Conservation (phyloP, 2,329 filamentous ascomycete species). For the Ophiocordyceps australis region DNA sequence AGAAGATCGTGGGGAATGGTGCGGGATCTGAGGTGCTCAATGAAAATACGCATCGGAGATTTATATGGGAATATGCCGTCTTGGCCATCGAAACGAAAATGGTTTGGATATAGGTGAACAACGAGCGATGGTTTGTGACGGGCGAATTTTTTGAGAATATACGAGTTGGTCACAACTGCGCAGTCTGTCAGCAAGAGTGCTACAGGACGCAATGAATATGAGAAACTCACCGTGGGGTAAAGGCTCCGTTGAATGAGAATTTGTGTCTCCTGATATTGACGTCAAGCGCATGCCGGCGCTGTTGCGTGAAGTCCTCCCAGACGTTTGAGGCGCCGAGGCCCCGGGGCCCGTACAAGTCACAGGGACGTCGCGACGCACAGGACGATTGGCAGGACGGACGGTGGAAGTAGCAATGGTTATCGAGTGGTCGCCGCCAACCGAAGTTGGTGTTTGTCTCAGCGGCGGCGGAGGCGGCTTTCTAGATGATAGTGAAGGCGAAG, state of each 20-base stretch:
- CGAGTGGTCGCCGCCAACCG: conserved; percentile 16
- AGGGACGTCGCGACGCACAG: too few species aligned
- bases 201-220: too few species aligned
- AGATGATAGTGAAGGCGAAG: conserved; percentile 37
- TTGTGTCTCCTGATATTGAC: conserved; percentile 25
- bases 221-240: too few species aligned
- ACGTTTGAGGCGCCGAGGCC: conserved; percentile 18
- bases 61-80: conserved; percentile 85
- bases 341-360: conserved; percentile 45
- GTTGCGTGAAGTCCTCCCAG: conserved; percentile 29
- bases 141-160: conserved; percentile 70
- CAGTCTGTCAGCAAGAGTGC: too few species aligned
- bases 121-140: conserved; percentile 65
- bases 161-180: conserved; percentile 53
- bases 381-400: conserved; percentile 34
- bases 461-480: conserved; percentile 31
- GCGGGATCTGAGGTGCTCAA: conserved; percentile 58
- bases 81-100: conserved; percentile 88
- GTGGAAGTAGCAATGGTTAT: conserved; percentile 19
- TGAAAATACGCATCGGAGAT: conserved; percentile 68
- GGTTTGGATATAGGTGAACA: conserved; percentile 66
- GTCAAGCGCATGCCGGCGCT: conserved; percentile 30
- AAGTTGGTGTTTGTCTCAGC: conserved; percentile 19
- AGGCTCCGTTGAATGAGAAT: conserved; percentile 20
- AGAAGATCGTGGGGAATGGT: conserved; percentile 84